These are phyloP conservation scores for Malassezia slooffiae DNA, from an alignment of 1,284 basidiomycete genomes.

Conservation along the genomic window DNA sequence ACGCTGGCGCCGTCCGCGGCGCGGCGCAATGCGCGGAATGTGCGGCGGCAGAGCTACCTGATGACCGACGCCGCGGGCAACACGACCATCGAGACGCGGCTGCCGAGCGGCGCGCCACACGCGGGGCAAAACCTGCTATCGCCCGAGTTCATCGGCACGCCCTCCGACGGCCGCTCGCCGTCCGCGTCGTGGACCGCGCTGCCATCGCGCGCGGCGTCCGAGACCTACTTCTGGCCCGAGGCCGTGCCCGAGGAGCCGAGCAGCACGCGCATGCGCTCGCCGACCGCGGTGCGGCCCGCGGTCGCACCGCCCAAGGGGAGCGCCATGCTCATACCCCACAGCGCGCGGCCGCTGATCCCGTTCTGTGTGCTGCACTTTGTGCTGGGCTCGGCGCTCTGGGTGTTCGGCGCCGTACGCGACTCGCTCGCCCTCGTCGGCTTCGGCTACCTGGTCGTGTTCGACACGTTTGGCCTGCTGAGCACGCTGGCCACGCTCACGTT, in stretches of 20 bases:
- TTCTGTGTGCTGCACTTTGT: constrained; percentile 50
- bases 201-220: constrained; percentile 1
- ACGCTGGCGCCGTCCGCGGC: background rate
- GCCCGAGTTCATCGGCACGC: background rate
- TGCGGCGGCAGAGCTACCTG: constrained; percentile 9
- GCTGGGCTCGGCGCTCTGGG: constrained; percentile 61
- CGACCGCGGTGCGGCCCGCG: background rate
- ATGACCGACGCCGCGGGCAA: constrained; percentile 3
- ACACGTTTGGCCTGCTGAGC: constrained; percentile 52
- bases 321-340: constrained; percentile 6
- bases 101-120: too few relatives aligned
- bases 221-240: background rate
- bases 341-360: constrained; percentile 45
- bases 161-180: background rate
- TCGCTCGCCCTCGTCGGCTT: constrained; percentile 77
- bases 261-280: constrained; percentile 4
- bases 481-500: constrained; percentile 6
- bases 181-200: constrained; percentile 4
- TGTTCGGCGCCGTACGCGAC: constrained; percentile 77
- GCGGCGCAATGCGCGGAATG: constrained; percentile 1
- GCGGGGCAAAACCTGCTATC: constrained; percentile 8
- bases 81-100: background rate
- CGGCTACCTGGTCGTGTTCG: constrained; percentile 92
- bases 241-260: too few relatives aligned
- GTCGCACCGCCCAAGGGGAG: background rate